Percentiles rank a stretch among this genome's conserved stretches.
Evolutionary conservation across 306 rosid genomes (phyloP).

Genomic region (Casuarina glauca): DNA sequence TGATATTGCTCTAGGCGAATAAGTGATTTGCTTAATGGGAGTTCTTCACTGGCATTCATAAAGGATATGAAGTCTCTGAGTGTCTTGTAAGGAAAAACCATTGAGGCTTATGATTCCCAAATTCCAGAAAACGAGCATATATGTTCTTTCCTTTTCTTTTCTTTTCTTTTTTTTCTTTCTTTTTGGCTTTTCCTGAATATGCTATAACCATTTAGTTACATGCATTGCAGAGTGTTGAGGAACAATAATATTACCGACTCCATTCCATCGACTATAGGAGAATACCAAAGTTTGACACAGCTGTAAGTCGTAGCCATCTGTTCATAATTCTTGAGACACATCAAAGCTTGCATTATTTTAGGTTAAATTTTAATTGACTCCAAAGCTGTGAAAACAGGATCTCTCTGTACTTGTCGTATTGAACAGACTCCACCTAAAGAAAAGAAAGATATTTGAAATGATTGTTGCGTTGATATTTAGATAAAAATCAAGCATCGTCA

Average conservation of each 20-base stretch:
- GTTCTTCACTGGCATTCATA: conserved; percentile 67
- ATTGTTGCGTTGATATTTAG: not conserved
- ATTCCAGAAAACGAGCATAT: no score
- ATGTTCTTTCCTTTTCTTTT: not conserved
- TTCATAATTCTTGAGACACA: conserved; percentile 8
- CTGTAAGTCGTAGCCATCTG: conserved; percentile 47
- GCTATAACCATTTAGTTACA: conserved; percentile 18
- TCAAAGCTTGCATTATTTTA: not conserved
- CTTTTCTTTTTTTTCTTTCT: not conserved
- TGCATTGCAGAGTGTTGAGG: conserved; percentile 63
- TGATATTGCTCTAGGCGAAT: conserved; percentile 49
- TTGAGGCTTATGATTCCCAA: not conserved
- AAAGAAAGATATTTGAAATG: not conserved
- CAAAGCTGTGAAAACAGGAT: no score
- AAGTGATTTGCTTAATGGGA: conserved; percentile 62
- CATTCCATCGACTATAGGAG: conserved; percentile 72
- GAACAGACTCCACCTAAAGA: not conserved
- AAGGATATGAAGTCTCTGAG: conserved; percentile 63
- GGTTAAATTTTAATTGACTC: not conserved
- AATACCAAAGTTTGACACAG: conserved; percentile 39
- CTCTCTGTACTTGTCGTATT: not conserved
- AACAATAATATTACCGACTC: conserved; percentile 65
- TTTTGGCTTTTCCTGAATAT: conserved; percentile 12
- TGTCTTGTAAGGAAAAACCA: conserved; percentile 47
- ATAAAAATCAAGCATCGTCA: no score